phyloP scores from a whole-genome alignment of 495 filamentous ascomycete genomes.

The Hyaloscypha hepaticicola region DNA sequence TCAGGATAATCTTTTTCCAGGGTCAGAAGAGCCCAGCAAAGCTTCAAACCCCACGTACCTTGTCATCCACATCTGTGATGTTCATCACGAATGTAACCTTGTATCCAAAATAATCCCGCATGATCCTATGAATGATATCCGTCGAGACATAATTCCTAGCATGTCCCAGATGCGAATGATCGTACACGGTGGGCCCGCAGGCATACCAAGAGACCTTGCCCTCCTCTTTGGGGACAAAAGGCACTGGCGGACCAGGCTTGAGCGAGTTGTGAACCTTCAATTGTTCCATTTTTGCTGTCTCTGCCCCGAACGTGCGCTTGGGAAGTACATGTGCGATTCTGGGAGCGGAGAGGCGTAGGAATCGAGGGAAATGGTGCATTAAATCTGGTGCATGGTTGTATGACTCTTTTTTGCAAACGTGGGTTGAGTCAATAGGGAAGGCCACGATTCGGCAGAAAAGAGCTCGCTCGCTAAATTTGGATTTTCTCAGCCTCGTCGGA shows the following conservation, averaged over 20 bases:
- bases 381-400: constrained; percentile 9
- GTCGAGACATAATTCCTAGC: constrained; percentile 92
- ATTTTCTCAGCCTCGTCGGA: constrained; percentile 14
- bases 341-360: neutral
- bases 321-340: constrained; percentile 29
- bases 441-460: constrained; percentile 16
- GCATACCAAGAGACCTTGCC: constrained; percentile 84
- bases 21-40: neutral
- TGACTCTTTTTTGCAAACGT: neutral
- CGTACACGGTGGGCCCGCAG: constrained; percentile 92
- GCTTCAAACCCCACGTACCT: constrained; percentile 39
- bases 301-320: constrained; percentile 31
- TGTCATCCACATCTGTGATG: constrained; percentile 92
- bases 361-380: constrained; percentile 18
- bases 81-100: constrained; percentile 94
- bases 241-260: constrained; percentile 64
- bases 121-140: constrained; percentile 86
- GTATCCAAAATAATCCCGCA: constrained; percentile 83
- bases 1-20: constrained; percentile 28
- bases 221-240: constrained; percentile 72
- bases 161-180: constrained; percentile 87
- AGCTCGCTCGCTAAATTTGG: constrained; percentile 9
- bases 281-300: constrained; percentile 41
- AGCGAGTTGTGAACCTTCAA: constrained; percentile 77
- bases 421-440: constrained; percentile 21